Conservation (phyloP, 192 early-diverging fungal genomes). For the Dispira simplex region DNA sequence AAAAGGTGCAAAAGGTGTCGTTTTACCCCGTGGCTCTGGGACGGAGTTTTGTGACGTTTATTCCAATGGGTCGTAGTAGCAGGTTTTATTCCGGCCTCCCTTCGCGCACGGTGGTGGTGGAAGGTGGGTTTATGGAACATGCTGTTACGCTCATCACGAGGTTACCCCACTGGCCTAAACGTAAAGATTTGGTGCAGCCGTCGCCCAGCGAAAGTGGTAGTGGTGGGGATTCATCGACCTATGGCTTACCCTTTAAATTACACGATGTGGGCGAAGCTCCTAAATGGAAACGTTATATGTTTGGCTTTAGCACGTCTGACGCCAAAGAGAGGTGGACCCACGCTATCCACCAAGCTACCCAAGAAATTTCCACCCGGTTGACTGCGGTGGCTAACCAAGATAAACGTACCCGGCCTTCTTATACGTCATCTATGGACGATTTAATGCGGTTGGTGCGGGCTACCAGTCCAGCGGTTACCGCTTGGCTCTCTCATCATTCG, state of each 20-base stretch:
- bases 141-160: conserved; percentile 20
- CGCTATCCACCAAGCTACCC: conserved; percentile 1
- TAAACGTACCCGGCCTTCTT: background rate
- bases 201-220: background rate
- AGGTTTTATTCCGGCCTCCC: conserved; percentile 12
- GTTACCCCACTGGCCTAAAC: background rate
- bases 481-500: background rate
- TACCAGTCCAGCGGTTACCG: background rate
- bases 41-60: background rate
- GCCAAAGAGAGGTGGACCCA: conserved; percentile 4
- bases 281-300: conserved; percentile 3
- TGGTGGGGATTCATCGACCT: background rate
- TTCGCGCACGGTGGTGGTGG: conserved; percentile 23
- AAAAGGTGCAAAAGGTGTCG: background rate
- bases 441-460: background rate
- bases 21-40: background rate
- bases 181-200: background rate
- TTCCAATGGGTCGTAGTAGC: conserved; percentile 2
- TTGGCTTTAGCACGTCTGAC: background rate
- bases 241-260: background rate
- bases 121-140: conserved; percentile 32
- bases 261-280: background rate
- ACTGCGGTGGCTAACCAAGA: background rate
- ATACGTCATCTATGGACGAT: background rate
- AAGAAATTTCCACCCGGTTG: background rate